Conservation (phyloP, 495 filamentous ascomycete genomes). For the Neurospora pannonica region DNA sequence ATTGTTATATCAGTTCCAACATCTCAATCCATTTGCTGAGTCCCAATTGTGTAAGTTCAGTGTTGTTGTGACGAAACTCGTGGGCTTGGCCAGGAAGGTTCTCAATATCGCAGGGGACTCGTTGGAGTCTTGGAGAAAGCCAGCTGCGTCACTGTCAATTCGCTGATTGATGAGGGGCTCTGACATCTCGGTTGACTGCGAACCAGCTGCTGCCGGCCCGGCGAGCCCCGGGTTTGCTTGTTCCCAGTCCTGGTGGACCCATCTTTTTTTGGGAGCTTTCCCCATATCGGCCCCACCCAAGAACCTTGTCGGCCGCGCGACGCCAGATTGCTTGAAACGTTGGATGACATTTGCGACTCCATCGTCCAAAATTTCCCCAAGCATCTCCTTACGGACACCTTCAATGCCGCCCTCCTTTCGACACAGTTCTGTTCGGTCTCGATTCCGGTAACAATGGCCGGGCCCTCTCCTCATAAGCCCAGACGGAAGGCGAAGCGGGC, state of each 20-base stretch:
- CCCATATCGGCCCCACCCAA: not conserved
- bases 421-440: not conserved
- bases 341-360: not conserved
- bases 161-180: not conserved
- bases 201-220: not conserved
- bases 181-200: not conserved
- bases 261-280: not conserved
- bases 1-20: not conserved
- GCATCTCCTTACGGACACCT: not conserved
- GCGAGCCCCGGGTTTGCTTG: not conserved
- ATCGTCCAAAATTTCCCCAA: not conserved
- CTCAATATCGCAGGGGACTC: not conserved
- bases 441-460: conserved; percentile 32
- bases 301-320: not conserved
- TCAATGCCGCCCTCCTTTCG: conserved; percentile 13
- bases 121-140: not conserved
- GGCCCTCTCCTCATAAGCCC: conserved; percentile 37
- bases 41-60: not conserved
- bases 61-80: not conserved
- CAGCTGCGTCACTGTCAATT: not conserved
- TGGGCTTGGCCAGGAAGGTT: not conserved
- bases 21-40: not conserved
- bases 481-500: conserved; percentile 39
- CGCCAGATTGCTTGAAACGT: conserved; percentile 11
- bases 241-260: not conserved